Percentiles rank a stretch among this genome's conserved stretches.
Evolutionary conservation across 2,329 filamentous ascomycete species (phyloP).

Genomic region (Aureobasidium sp.): DNA sequence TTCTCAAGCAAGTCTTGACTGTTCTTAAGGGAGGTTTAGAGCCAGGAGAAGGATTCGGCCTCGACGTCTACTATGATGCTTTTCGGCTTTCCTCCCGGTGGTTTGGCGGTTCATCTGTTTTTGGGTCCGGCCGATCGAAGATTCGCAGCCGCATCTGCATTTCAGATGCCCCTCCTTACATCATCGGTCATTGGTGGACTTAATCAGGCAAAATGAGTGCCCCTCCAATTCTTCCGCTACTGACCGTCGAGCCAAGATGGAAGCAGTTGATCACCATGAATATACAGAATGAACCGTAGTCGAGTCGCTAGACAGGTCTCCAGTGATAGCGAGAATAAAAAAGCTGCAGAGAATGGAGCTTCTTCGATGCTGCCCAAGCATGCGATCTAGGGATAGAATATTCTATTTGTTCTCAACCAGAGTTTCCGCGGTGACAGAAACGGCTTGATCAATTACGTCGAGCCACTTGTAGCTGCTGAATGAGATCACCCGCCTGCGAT

Average conservation of each 20-base stretch:
- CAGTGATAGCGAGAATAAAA: neutral
- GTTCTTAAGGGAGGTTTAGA: neutral
- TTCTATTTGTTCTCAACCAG: neutral
- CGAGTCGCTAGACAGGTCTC: neutral
- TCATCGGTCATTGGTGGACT: slow-evolving; percentile 11
- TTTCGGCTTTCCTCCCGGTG: neutral
- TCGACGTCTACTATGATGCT: neutral
- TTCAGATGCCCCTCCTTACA: neutral
- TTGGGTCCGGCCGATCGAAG: neutral
- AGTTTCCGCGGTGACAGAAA: slow-evolving; percentile 9
- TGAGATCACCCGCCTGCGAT: slow-evolving; percentile 6
- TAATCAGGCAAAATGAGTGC: slow-evolving; percentile 7
- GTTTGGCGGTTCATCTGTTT: neutral
- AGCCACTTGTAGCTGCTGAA: slow-evolving; percentile 7
- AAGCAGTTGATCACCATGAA: neutral
- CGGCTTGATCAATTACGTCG: slow-evolving; percentile 13
- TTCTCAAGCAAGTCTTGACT: neutral
- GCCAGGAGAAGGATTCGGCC: neutral
- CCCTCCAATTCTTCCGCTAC: slow-evolving; percentile 6
- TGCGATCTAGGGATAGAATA: neutral
- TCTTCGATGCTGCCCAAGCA: neutral
- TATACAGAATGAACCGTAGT: neutral
- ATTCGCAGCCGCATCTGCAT: neutral
- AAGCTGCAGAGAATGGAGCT: neutral
- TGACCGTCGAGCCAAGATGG: neutral